A percentile compares a stretch with the other conserved stretches of the same genome.
Conservation (phyloP, 148 eudicot species). For the Suaeda aralocaspica region DNA sequence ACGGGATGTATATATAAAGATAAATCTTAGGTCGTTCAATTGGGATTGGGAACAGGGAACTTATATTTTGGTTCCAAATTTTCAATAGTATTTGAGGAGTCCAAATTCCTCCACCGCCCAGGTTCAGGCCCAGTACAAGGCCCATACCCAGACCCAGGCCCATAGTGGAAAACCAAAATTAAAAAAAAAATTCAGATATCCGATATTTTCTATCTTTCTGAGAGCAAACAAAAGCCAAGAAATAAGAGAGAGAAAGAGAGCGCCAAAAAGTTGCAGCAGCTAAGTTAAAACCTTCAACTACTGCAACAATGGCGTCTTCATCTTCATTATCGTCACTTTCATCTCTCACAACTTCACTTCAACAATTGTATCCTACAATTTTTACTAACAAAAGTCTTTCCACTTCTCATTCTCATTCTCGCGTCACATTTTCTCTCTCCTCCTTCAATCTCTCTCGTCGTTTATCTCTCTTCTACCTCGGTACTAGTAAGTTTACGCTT, state of each 20-base stretch:
- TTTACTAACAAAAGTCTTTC: neutral
- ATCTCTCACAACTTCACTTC: neutral
- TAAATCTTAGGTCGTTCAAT: too few relatives aligned
- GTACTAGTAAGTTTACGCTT: slow-evolving; percentile 30
- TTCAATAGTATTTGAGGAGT: too few relatives aligned
- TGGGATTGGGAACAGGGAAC: too few relatives aligned
- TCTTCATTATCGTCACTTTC: neutral
- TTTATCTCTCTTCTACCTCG: slow-evolving; percentile 45
- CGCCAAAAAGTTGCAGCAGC: slow-evolving; percentile 19
- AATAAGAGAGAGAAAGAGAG: neutral
- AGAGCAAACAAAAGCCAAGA: too few relatives aligned
- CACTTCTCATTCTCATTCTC: slow-evolving; percentile 1
- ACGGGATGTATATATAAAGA: too few relatives aligned
- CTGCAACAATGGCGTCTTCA: slow-evolving; percentile 30
- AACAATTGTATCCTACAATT: neutral
- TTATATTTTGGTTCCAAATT: too few relatives aligned
- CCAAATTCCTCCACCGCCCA: too few relatives aligned
- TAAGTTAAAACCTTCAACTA: neutral
- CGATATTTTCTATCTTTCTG: too few relatives aligned
- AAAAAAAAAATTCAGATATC: too few relatives aligned
- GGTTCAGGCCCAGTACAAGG: too few relatives aligned
- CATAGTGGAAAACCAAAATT: too few relatives aligned
- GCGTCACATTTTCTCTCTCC: slow-evolving; percentile 24
- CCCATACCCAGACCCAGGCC: too few relatives aligned
- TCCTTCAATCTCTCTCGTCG: slow-evolving; percentile 42